Evolutionary conservation across 139 green algal genomes (phyloP).

Genomic region (Dunaliella sp.): DNA sequence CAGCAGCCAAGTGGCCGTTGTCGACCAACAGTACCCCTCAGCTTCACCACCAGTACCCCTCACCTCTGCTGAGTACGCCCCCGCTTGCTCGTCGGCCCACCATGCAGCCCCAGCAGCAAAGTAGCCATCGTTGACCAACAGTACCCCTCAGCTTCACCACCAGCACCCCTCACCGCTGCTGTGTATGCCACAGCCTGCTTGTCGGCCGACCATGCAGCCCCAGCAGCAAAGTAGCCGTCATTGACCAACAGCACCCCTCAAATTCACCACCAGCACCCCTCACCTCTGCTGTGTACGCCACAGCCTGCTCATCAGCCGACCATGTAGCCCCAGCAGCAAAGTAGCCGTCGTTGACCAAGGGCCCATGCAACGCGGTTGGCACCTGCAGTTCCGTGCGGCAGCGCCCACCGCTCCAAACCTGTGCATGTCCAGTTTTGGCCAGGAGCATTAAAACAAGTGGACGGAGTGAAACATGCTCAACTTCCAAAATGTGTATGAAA

Average conservation of each 20-base stretch:
- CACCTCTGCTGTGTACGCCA: conserved; percentile 86
- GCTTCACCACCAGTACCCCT: too few relatives aligned
- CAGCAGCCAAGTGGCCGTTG: conserved; percentile 78
- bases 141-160: conserved; percentile 38
- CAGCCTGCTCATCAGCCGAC: conserved; percentile 60
- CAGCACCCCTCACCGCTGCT: conserved; percentile 58
- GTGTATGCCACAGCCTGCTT: conserved; percentile 77
- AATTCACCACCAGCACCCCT: not conserved
- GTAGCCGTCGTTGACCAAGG: conserved; percentile 78
- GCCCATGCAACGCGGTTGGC: conserved; percentile 66
- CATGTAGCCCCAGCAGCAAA: conserved; percentile 76
- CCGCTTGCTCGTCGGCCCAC: conserved; percentile 60
- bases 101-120: conserved; percentile 76
- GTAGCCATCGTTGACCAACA: conserved; percentile 84
- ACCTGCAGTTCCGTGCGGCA: conserved; percentile 23
- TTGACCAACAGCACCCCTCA: conserved; percentile 63
- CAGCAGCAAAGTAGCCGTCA: conserved; percentile 79
- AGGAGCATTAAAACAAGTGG: too few relatives aligned
- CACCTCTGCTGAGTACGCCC: conserved; percentile 85
- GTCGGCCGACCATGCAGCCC: conserved; percentile 68
- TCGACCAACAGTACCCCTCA: too few relatives aligned
- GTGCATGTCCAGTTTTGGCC: too few relatives aligned
- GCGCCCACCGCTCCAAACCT: conserved; percentile 25
- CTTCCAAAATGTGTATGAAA: too few relatives aligned
- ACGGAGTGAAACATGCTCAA: too few relatives aligned